Evolutionary conservation across 2,329 filamentous ascomycete genomes (phyloP).

Genomic region (Pseudocercospora fijiensis): DNA sequence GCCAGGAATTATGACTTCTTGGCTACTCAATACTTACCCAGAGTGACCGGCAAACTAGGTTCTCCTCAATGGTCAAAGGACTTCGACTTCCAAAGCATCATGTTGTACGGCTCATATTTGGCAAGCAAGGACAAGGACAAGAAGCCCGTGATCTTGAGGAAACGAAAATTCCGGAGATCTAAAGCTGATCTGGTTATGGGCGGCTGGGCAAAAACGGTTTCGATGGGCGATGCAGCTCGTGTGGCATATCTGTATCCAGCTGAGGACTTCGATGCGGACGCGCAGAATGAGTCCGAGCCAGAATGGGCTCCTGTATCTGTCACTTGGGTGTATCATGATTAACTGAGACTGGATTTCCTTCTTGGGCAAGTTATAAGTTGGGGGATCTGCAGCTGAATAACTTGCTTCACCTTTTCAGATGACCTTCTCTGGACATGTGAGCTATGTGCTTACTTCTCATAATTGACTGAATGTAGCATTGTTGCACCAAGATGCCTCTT

Average conservation of each 20-base stretch:
- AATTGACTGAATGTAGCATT: too few species aligned
- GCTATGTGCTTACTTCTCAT: too few species aligned
- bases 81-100: neutral
- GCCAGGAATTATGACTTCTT: neutral
- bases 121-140: neutral
- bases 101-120: neutral
- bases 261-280: neutral
- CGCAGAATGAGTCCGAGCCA: neutral
- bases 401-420: neutral
- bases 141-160: neutral
- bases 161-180: neutral
- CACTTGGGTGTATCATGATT: too few species aligned
- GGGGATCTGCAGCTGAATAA: neutral
- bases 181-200: neutral
- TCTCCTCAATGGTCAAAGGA: neutral
- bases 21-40: neutral
- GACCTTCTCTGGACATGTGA: neutral
- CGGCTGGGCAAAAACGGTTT: neutral
- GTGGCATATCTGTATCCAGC: neutral
- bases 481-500: too few species aligned
- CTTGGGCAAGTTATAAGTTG: too few species aligned
- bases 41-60: neutral
- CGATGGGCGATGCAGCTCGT: neutral
- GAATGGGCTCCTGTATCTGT: neutral
- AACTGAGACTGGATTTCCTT: too few species aligned